Evolutionary conservation across 2,329 filamentous ascomycete species (phyloP).

Genomic region (Microcyclosporella mali): DNA sequence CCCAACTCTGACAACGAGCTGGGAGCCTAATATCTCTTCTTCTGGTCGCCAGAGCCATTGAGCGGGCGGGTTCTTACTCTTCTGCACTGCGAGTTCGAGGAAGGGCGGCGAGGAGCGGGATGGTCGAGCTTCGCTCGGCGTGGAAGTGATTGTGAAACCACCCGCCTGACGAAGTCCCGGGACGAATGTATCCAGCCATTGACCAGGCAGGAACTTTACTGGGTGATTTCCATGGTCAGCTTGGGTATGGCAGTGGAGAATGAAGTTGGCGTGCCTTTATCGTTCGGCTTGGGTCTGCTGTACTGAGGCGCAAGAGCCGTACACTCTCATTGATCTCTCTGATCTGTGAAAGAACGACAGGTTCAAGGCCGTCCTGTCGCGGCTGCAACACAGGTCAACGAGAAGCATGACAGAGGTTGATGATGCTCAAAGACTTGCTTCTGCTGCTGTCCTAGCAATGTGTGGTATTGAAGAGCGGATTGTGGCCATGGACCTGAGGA

Average conservation of each 20-base stretch:
- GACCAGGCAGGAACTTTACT: slow-evolving; percentile 66
- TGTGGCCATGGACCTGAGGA: slow-evolving; percentile 25
- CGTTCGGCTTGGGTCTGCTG: slow-evolving; percentile 41
- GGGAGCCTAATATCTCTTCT: slow-evolving; percentile 51
- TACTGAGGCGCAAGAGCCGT: slow-evolving; percentile 59
- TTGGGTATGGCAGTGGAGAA: slow-evolving; percentile 1
- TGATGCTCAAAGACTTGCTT: no score
- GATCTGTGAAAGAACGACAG: slow-evolving; percentile 56
- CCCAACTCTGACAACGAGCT: slow-evolving; percentile 65
- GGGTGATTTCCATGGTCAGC: slow-evolving; percentile 16
- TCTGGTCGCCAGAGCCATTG: slow-evolving; percentile 65
- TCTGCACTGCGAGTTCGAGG: slow-evolving; percentile 73
- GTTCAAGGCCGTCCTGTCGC: slow-evolving; percentile 59
- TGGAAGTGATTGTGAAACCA: slow-evolving; percentile 81
- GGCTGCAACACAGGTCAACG: slow-evolving; percentile 46
- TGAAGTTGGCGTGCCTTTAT: slow-evolving; percentile 23
- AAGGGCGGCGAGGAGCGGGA: slow-evolving; percentile 38
- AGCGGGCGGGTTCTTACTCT: slow-evolving; percentile 64
- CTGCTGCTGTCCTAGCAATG: slow-evolving; percentile 61
- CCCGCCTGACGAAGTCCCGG: slow-evolving; percentile 64
- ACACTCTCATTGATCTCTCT: slow-evolving; percentile 60
- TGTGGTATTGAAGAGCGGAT: slow-evolving; percentile 42
- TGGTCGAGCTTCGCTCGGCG: slow-evolving; percentile 46
- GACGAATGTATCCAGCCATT: slow-evolving; percentile 60
- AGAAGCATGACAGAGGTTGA: no score